Base-by-base conservation (phyloP, 2,329 filamentous ascomycete species). In the Mariannaea elegans region DNA sequence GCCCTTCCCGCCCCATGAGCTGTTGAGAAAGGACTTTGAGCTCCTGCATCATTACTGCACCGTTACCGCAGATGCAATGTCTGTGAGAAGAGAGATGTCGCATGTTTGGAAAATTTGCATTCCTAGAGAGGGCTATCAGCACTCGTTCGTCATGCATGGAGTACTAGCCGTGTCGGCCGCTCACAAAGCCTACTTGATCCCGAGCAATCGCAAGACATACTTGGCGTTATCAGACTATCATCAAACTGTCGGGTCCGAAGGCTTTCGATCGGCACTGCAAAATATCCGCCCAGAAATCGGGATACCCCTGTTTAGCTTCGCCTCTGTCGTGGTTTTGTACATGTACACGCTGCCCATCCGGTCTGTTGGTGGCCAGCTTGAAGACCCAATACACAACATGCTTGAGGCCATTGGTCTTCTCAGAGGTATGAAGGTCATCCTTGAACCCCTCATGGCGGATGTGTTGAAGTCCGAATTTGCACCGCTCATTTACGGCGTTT, bases 221-320 rank as follows among this genome's bases (percentile, higher is more conserved):
- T 52, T 72, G 16, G 62, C 67, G 31, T 51, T 74, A 23, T 65
- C 69, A 4, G 62, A 68, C n/a, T 73, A 72, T 32, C 67, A 75
- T 21, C 71, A 73, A 41, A 73, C 69, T 2, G 52, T 73, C 2
- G 72, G 72, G 1, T 68, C 72, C 2, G 71, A 74, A 16, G 67
- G 68, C 1, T 75, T 73, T 34, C 70, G 72, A 9, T 50, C 57
- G 2, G 50, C 60, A 4, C 59, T 74, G 7, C 59, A 65, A 13
- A 38, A 58, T 5, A 57, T 71, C 8, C 27, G 62, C 27, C 21
- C 64, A 7, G 48, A 58, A 2, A 68, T 64, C 36, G 71, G 67
- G 64, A 54, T 62, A 36, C 73, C 77, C n/a, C 70, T 77, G 34
- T 76, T 79, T 34, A 77, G 73, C 65, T 79, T 82, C 49, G 77